Evolutionary conservation across 441 rosid species (phyloP).

Genomic region (California macrophylla): DNA sequence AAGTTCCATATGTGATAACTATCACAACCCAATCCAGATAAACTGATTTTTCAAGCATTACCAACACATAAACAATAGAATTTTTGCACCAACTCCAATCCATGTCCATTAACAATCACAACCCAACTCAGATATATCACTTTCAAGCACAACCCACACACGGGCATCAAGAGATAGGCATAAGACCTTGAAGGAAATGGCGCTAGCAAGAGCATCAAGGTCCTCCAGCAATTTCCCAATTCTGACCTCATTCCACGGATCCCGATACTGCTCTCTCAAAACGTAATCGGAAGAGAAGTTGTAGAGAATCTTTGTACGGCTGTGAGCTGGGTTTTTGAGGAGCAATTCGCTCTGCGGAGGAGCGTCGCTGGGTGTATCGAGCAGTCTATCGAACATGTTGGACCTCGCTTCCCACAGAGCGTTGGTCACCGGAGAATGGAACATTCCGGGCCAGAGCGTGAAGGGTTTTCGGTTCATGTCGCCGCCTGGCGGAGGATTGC

Average conservation of each 20-base stretch:
- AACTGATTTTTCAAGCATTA: not conserved
- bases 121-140: not conserved
- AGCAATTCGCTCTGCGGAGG: slow-evolving; percentile 65
- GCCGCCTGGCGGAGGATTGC: slow-evolving; percentile 29
- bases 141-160: slow-evolving; percentile 5
- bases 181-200: slow-evolving; percentile 74
- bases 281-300: slow-evolving; percentile 55
- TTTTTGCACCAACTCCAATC: not conserved
- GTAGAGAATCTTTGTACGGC: slow-evolving; percentile 59
- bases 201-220: slow-evolving; percentile 85
- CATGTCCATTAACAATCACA: slow-evolving; percentile 6
- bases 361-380: slow-evolving; percentile 71
- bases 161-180: not conserved
- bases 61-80: not conserved
- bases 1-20: too few relatives aligned
- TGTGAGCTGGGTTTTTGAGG: slow-evolving; percentile 47
- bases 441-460: slow-evolving; percentile 82
- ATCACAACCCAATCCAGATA: too few relatives aligned
- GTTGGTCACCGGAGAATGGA: slow-evolving; percentile 64
- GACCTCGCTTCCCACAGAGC: slow-evolving; percentile 81
- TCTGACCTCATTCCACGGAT: slow-evolving; percentile 80
- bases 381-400: slow-evolving; percentile 53
- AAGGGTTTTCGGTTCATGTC: slow-evolving; percentile 42
- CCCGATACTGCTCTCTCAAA: slow-evolving; percentile 69
- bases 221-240: slow-evolving; percentile 79